A percentile compares a stretch with the other conserved stretches of the same genome.
Conservation (phyloP, 305 asterid species). For the Fraxinus xanthoxyloides region DNA sequence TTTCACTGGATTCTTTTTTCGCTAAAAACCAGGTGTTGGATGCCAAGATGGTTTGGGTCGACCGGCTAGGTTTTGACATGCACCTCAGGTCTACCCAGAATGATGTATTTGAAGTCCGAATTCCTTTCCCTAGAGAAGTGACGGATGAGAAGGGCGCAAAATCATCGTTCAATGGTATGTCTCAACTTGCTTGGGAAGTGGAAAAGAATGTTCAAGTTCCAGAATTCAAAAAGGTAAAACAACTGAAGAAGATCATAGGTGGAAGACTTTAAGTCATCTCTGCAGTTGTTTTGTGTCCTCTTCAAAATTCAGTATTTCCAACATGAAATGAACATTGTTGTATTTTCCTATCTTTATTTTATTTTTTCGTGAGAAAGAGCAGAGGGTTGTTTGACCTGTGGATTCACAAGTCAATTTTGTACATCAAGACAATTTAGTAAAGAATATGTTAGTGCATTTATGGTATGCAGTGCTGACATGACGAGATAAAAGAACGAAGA, state of each 20-base stretch:
- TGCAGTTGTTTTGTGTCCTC: not conserved
- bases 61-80: conserved; percentile 83
- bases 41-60: conserved; percentile 92
- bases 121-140: conserved; percentile 94
- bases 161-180: conserved; percentile 94
- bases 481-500: not conserved
- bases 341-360: not conserved
- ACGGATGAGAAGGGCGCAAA: conserved; percentile 85
- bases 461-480: not conserved
- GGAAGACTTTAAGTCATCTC: conserved; percentile 21
- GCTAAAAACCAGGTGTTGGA: conserved; percentile 54
- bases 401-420: not conserved
- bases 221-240: conserved; percentile 64
- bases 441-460: not conserved
- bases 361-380: not conserved
- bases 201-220: conserved; percentile 65
- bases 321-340: not conserved
- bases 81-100: conserved; percentile 54
- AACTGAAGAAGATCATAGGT: conserved; percentile 51
- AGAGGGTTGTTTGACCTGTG: not conserved
- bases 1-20: not conserved
- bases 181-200: conserved; percentile 95
- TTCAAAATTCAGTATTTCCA: not conserved
- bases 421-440: too few relatives aligned
- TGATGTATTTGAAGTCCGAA: conserved; percentile 72